These are phyloP conservation scores for Penicillium argentinense DNA, from an alignment of 495 filamentous ascomycete genomes.

Conservation along the genomic window DNA sequence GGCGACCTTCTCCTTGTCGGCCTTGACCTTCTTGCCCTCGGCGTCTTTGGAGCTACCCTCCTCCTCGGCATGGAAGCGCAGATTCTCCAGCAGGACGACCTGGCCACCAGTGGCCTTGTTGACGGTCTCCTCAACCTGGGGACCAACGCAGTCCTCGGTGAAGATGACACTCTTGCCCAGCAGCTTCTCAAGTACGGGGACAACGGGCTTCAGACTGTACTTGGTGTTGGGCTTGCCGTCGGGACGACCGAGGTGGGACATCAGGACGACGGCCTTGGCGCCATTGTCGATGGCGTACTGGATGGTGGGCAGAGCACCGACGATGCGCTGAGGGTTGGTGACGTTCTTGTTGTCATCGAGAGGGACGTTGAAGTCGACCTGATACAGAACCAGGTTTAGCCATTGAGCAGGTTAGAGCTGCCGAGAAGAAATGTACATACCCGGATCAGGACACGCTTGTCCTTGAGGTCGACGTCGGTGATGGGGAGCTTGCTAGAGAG, in stretches of 20 bases:
- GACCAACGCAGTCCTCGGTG: slow-evolving; percentile 86
- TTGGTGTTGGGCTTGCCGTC: slow-evolving; percentile 87
- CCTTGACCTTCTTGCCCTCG: slow-evolving; percentile 96
- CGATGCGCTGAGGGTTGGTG: slow-evolving; percentile 98
- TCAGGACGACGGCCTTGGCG: slow-evolving; percentile 93
- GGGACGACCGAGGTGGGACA: slow-evolving; percentile 97
- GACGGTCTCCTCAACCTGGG: slow-evolving; percentile 84
- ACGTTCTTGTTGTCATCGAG: slow-evolving; percentile 88
- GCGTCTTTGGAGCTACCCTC: slow-evolving; percentile 91
- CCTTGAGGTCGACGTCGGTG: slow-evolving; percentile 93
- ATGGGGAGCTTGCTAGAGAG: slow-evolving; percentile 97
- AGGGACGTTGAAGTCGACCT: slow-evolving; percentile 99
- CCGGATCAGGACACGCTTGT: slow-evolving; percentile 94
- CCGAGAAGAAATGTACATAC: slow-evolving; percentile 55
- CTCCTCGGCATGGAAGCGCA: slow-evolving; percentile 97
- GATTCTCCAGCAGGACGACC: slow-evolving; percentile 91
- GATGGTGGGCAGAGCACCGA: slow-evolving; percentile 95
- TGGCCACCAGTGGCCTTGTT: slow-evolving; percentile 79
- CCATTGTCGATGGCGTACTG: slow-evolving; percentile 94
- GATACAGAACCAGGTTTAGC: slow-evolving; percentile 19
- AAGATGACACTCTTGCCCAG: slow-evolving; percentile 81
- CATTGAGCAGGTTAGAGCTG: slow-evolving; percentile 2
- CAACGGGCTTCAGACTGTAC: slow-evolving; percentile 91
- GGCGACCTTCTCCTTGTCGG: slow-evolving; percentile 86
- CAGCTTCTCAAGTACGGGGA: slow-evolving; percentile 87